Evolutionary conservation across 1,284 basidiomycete genomes (phyloP), one percentile per base, ranked within the genome.

Genomic region (Cutaneotrichosporon cutaneum): DNA sequence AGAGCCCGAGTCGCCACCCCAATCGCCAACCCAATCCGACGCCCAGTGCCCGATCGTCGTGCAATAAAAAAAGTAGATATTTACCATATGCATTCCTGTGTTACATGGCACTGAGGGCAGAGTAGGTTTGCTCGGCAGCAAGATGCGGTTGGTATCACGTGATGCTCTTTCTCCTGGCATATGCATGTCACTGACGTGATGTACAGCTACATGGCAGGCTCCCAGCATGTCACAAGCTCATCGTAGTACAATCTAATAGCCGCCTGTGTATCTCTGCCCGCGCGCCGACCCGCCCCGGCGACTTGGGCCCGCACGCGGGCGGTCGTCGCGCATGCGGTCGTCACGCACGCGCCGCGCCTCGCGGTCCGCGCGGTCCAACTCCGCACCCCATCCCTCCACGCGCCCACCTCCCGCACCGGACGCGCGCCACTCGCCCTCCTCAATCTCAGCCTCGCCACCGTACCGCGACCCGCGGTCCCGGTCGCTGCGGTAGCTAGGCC

Each of bases 401-500:
- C 63, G 65, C 7, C 68, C 68, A 3, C 68, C 68, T 2, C 61
- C 66, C 5, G 65, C 65, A 1, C 68, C 68, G 2, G 60, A 62
- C 10, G 26, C 32, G 51, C 65, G 64, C 64, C 64, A 70, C 39
- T 48, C 36, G 6, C 53, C 24, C 50, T 70, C 68, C 30, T 58
- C 56, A 4, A 33, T 8, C 55, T 56, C 55, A 0, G 52, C 35
- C 52, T 54, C 52, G 33, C 52, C 52, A 7, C 33, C 4, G n/a
- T 30, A 30, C 30, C 51, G 32, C 39, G 10, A 30, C 48, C 62
- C 66, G 33, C 56, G 52, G 30, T 61, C 61, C 7, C 48, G 33
- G n/a, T 33, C 35, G n/a, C 47, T 26, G 13, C 52, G 39, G 26
- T 30, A 53, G 10, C 22, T 44, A n/a, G 51, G 24, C 80, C 88